Base-by-base conservation (phyloP, 108 stramenopile genomes). In the Cyclotella sp. region DNA sequence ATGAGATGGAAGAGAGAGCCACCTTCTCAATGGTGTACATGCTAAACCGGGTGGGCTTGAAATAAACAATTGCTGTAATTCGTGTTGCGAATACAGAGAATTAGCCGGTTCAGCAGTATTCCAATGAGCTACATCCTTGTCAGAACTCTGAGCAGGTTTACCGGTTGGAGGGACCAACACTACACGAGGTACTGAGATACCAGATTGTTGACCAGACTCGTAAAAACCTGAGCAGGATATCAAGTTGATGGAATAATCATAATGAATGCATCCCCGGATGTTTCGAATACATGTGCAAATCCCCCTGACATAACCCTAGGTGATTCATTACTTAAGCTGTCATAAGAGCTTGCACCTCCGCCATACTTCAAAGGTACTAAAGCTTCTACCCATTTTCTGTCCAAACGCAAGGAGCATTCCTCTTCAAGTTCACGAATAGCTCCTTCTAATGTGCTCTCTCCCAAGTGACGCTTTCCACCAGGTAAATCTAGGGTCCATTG, bases 391-490 rank as follows among this genome's bases (percentile, higher is more conserved):
- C 86, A 89, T n/a, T 49, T 21, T 19, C 51, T 22, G 59, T 86
- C 82, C 30, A 85, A 55, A 28, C 61, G 19, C 51, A 89, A 62
- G 0, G 84, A 85, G 18, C 63, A 76, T 74, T 89, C 88, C 69
- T 89, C 88, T 62, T 76, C 71, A 0, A 77, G 77, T 58, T 89
- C 88, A 28, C 88, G 75, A 18, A 86, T 75, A 0, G 70, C 77
- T 40, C 85, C 69, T 26, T 85, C 57, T 39, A 86, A 68, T 14
- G 84, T 75, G 6, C 67, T 79, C 62, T 89, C 88, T 16, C 86
- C 88, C 15, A 89, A 60, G 53, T 83, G 86, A 13, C 88, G 86
- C 49, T 89, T 89, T 18, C 88, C 88, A 21, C 88, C 88, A 3
- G 88, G 88, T 41, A 89, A 49, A 71, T 89, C 86, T 26, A 89